Conservation (phyloP, 192 early-diverging fungal species). For the Podila epicladia region DNA sequence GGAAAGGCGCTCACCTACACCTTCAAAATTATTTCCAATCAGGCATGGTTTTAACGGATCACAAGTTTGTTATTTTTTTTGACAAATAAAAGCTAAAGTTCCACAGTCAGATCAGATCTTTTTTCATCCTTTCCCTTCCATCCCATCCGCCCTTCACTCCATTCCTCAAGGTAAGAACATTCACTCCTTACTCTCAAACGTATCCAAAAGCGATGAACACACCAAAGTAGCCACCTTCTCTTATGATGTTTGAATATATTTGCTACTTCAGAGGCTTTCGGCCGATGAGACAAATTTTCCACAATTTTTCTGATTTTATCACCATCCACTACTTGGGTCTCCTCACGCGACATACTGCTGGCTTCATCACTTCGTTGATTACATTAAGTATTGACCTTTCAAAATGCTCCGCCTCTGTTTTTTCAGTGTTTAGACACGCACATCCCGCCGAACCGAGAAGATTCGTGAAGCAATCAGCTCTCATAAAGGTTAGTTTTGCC, state of each 20-base stretch:
- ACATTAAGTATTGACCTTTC: too few species aligned
- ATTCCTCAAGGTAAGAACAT: not conserved
- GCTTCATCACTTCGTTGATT: too few species aligned
- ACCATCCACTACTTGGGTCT: not conserved
- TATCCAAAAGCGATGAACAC: not conserved
- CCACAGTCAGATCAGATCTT: not conserved
- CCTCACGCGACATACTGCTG: not conserved
- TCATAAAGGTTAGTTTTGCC: conserved; percentile 6
- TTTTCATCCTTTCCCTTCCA: not conserved
- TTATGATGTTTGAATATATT: conserved; percentile 49
- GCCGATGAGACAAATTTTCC: conserved; percentile 52
- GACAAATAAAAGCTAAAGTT: not conserved
- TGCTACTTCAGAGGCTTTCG: conserved; percentile 52
- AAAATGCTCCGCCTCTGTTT: too few species aligned
- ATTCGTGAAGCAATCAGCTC: not conserved
- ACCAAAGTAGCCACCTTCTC: not conserved
- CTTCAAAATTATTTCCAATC: too few species aligned
- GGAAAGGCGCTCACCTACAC: too few species aligned
- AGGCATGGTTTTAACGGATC: too few species aligned
- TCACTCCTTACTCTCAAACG: not conserved
- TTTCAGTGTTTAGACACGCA: too few species aligned
- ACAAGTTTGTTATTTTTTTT: not conserved
- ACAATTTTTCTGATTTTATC: conserved; percentile 18
- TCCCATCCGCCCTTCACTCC: not conserved
- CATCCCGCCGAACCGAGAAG: not conserved